These are phyloP conservation scores for Bryopsis sp. DNA, from an alignment of 139 green algal species.

Conservation along the genomic window DNA sequence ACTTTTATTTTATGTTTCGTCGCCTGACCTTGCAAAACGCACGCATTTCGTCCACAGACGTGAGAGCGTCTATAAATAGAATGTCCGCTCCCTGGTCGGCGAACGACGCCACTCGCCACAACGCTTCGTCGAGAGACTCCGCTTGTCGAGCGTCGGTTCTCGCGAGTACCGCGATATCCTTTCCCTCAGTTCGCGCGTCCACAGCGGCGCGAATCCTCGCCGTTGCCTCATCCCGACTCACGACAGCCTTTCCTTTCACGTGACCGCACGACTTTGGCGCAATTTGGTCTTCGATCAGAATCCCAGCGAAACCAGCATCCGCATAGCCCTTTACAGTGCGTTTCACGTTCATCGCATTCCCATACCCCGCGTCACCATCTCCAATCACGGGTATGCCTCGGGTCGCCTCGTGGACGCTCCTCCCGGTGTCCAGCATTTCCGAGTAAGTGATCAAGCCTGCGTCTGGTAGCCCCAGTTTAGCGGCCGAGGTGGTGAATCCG, in stretches of 20 bases:
- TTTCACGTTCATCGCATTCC: slow-evolving; percentile 93
- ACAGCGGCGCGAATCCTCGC: slow-evolving; percentile 63
- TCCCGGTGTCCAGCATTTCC: slow-evolving; percentile 76
- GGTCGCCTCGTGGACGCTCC: slow-evolving; percentile 66
- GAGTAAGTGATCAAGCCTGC: slow-evolving; percentile 70
- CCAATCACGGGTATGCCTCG: slow-evolving; percentile 76
- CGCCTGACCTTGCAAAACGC: slow-evolving; percentile 49
- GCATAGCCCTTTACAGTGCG: slow-evolving; percentile 83
- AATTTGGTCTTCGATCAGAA: slow-evolving; percentile 92
- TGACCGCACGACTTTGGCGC: slow-evolving; percentile 92
- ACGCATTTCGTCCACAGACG: slow-evolving; percentile 72
- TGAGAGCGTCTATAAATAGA: slow-evolving; percentile 93
- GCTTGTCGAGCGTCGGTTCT: slow-evolving; percentile 73
- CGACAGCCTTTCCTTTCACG: slow-evolving; percentile 71
- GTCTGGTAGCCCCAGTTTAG: slow-evolving; percentile 66
- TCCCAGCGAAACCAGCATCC: slow-evolving; percentile 60
- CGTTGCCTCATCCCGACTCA: slow-evolving; percentile 73
- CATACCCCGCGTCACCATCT: slow-evolving; percentile 94
- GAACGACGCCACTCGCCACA: slow-evolving; percentile 74
- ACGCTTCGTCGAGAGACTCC: slow-evolving; percentile 60
- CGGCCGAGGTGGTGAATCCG: slow-evolving; percentile 72
- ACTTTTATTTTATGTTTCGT: no score
- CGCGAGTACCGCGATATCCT: slow-evolving; percentile 85
- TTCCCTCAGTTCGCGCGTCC: slow-evolving; percentile 63
- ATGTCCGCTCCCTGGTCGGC: slow-evolving; percentile 85